Evolutionary conservation across 164 flowering plant genomes (phyloP), one percentile per base, ranked within the genome.

Genomic region (Aristolochia contorta): DNA sequence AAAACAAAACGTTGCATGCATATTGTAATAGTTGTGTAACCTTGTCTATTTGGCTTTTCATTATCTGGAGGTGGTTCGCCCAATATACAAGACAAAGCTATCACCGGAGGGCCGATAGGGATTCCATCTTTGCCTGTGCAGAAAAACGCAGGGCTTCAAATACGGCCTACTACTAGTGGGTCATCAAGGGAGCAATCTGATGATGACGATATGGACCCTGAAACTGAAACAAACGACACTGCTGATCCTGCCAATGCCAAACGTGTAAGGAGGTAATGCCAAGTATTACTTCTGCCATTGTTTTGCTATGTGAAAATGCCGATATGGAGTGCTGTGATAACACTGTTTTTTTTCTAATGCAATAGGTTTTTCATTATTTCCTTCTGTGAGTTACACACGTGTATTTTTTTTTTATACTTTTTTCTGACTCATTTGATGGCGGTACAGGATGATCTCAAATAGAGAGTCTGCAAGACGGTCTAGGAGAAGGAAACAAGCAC

Each of bases 401-500:
- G 20, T 30, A 18, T 32, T 1, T 21, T n/a, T 2, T 22, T 19
- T 52, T 30, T 22, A 58, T n/a, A n/a, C 27, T 43, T 23, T 55
- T 48, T 45, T 12, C 30, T 30, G 56, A 57, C 49, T 65, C 58
- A 9, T 47, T 37, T 51, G 47, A 30, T 32, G 64, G 41, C 27
- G 53, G 56, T 41, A 43, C 84, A 93, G 98, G 71, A 93, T 93
- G 97, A 83, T 93, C 55, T 93, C 98, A 46, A 92, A 92, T 75
- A 79, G 96, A 73, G 96, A 92, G 68, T 89, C 98, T 19, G 97
- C 98, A 37, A 81, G 98, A 68, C 88, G 98, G 21, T 89, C 97
- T 32, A 82, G 98, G 69, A 82, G 96, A 77, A 84, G 97, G 80
- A 93, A 89, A 65, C 98, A 93, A 72, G 98, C 90, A 22, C 97